Conservation (phyloP, 352 stramenopile genomes). For the Phytophthora ohioensis region DNA sequence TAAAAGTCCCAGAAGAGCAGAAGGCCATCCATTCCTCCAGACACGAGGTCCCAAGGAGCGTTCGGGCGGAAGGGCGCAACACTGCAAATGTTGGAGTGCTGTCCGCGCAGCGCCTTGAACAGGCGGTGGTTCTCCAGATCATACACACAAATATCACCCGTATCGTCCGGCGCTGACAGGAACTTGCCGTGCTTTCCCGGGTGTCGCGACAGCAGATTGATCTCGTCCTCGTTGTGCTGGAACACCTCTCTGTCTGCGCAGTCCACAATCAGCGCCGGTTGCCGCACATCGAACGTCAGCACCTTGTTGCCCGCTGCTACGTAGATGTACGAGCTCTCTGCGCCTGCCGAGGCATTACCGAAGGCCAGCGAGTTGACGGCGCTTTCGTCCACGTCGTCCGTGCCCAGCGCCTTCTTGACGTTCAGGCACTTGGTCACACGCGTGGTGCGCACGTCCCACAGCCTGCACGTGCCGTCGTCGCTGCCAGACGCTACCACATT, state of each 20-base stretch:
- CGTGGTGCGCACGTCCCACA: conserved; percentile 76
- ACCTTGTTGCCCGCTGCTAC: conserved; percentile 68
- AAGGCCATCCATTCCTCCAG: conserved; percentile 72
- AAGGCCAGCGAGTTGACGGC: conserved; percentile 80
- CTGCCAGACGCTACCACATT: conserved; percentile 73
- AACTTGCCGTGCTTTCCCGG: conserved; percentile 58
- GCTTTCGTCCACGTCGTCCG: conserved; percentile 41
- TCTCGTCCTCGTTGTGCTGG: conserved; percentile 71
- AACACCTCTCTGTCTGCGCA: conserved; percentile 65
- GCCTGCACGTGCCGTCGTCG: conserved; percentile 69
- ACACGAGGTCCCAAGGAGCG: conserved; percentile 78
- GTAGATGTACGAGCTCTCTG: conserved; percentile 56
- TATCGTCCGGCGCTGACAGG: conserved; percentile 71
- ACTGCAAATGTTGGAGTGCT: conserved; percentile 81
- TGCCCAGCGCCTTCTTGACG: conserved; percentile 60
- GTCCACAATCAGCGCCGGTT: conserved; percentile 63
- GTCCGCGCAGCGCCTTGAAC: conserved; percentile 70
- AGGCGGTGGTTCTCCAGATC: conserved; percentile 63
- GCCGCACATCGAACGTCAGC: conserved; percentile 75
- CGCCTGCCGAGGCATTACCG: conserved; percentile 31
- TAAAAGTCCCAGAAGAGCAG: conserved; percentile 85
- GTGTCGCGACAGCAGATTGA: conserved; percentile 70
- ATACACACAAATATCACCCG: conserved; percentile 75
- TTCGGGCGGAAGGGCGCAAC: conserved; percentile 72
- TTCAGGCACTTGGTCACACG: conserved; percentile 73